Evolutionary conservation across 2,329 filamentous ascomycete genomes (phyloP), one percentile per base, ranked within the genome.

Genomic region (Scedosporium aurantiacum): DNA sequence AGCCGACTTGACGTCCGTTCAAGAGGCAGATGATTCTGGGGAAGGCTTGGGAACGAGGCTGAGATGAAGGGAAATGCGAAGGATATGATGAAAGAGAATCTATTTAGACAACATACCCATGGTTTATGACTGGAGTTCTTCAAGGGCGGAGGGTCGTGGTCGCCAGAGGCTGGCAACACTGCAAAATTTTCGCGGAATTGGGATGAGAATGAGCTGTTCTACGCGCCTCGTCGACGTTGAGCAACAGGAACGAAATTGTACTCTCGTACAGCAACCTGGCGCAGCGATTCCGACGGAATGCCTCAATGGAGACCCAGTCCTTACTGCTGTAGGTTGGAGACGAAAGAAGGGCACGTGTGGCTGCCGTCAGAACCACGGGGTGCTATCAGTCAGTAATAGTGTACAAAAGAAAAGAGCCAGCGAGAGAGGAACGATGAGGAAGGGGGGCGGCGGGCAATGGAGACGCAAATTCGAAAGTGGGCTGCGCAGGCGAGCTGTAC

Each of bases 1-100:
- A 27, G 12, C 6, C 5, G 23, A 28, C 7, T 54, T 14, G 12
- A 23, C 14, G 12, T 54, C 18, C 12, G 18, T 25, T 23, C 50
- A 23, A 18, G 43, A 37, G 43, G 43, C 43, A 47, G 43, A 21
- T 21, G 18, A 27, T 23, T 54, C 50, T 6, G n/a, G 23, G 50
- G 18, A 54, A 54, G 50, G 50, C 50, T 54, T 54, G 50, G 50
- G 50, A 54, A 23, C 50, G 50, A 54, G 50, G 50, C 50, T 54
- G 50, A 54, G 50, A 23, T 5, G 23, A 18, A 25, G 50, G 21
- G 50, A 23, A 18, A 25, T 54, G 21, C 5, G 14, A 23, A 12
- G 16, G 14, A 14, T 18, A 54, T 47, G 21, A 18, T 47, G 50
- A 25, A 54, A 23, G 23, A 27, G 23, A 14, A 23, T 5, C 21